Evolutionary conservation across 306 rosid species (phyloP).

Genomic region (Dryas alaskensis): DNA sequence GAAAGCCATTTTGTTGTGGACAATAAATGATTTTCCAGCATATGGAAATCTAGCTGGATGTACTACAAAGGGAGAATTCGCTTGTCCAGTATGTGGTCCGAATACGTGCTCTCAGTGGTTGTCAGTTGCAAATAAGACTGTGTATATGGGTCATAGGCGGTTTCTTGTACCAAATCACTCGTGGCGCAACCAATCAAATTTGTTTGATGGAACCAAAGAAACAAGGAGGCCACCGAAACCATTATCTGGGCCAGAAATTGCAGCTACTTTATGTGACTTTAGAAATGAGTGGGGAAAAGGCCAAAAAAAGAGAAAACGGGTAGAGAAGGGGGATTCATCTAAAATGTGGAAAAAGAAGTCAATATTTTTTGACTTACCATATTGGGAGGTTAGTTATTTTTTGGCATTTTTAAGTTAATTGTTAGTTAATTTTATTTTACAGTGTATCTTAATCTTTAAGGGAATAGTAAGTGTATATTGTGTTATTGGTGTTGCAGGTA

Average conservation of each 20-base stretch:
- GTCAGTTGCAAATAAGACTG: neutral
- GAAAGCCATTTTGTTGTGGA: neutral
- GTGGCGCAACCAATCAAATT: neutral
- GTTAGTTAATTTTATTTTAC: too few relatives aligned
- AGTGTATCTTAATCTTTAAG: too few relatives aligned
- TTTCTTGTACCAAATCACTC: neutral
- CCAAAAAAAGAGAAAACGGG: neutral
- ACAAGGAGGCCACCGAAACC: neutral
- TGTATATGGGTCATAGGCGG: neutral
- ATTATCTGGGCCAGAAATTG: neutral
- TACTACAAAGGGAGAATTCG: neutral
- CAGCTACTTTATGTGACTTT: neutral
- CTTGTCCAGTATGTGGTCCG: neutral
- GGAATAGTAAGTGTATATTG: too few relatives aligned
- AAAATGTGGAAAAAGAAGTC: too few relatives aligned
- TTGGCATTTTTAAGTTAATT: too few relatives aligned
- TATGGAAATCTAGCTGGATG: neutral
- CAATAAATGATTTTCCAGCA: neutral
- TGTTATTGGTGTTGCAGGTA: too few relatives aligned
- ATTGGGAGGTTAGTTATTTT: neutral
- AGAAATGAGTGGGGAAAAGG: neutral
- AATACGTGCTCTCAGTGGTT: neutral
- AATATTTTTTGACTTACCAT: too few relatives aligned
- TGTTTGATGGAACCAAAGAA: neutral
- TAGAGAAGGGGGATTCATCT: neutral